Evolutionary conservation across 2,329 filamentous ascomycete species (phyloP).

Genomic region (Botrytis deweyae): DNA sequence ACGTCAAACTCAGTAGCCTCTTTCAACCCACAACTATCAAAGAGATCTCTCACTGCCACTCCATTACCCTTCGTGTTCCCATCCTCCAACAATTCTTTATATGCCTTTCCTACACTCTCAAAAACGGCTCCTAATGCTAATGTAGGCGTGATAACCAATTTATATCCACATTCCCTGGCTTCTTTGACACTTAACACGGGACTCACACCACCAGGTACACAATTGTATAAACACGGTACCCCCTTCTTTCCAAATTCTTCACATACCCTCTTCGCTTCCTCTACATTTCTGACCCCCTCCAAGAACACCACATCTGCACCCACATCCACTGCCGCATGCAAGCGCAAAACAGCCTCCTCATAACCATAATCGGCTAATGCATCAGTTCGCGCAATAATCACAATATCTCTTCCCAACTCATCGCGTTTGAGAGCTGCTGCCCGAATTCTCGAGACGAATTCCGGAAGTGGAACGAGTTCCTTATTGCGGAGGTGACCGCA

Average conservation of each 20-base stretch:
- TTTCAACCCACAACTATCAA: conserved; percentile 14
- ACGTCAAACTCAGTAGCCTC: background rate
- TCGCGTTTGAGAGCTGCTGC: conserved; percentile 53
- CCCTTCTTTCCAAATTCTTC: conserved; percentile 39
- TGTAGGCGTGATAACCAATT: conserved; percentile 55
- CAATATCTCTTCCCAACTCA: conserved; percentile 48
- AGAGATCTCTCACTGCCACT: background rate
- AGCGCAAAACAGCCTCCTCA: conserved; percentile 52
- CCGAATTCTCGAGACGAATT: conserved; percentile 51
- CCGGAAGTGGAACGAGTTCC: conserved; percentile 45
- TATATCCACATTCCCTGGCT: conserved; percentile 55
- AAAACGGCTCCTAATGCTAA: background rate
- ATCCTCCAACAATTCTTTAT: background rate
- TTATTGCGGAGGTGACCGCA: conserved; percentile 65
- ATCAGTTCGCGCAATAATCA: conserved; percentile 65
- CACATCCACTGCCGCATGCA: conserved; percentile 51
- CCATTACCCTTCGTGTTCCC: background rate
- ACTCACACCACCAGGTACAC: conserved; percentile 55
- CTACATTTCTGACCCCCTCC: conserved; percentile 54
- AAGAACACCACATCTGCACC: conserved; percentile 61
- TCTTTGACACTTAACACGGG: conserved; percentile 53
- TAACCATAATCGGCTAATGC: conserved; percentile 57
- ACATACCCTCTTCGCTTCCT: conserved; percentile 44
- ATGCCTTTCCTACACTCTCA: background rate
- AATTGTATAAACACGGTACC: conserved; percentile 56